Percentiles rank a stretch among this genome's conserved stretches.
Evolutionary conservation across 768 basidiomycete genomes (phyloP).

Genomic region (Plicaturopsis crispa): DNA sequence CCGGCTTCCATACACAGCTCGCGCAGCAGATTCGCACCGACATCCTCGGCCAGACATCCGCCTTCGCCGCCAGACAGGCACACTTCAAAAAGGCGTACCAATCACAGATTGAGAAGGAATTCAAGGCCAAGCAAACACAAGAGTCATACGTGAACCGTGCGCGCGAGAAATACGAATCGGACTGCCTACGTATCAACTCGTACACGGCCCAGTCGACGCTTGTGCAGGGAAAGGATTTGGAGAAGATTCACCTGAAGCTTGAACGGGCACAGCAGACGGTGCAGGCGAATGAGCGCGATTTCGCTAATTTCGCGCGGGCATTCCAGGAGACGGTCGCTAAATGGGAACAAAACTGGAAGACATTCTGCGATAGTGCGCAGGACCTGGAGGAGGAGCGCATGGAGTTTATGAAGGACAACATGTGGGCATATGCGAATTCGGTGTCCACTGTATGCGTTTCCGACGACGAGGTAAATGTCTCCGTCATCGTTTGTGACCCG

Average conservation of each 20-base stretch:
- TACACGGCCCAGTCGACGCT: slow-evolving; percentile 88
- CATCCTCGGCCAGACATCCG: slow-evolving; percentile 56
- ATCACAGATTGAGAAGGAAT: slow-evolving; percentile 77
- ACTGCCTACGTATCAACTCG: slow-evolving; percentile 89
- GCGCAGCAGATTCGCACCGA: slow-evolving; percentile 70
- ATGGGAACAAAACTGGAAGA: slow-evolving; percentile 94
- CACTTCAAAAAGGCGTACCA: slow-evolving; percentile 73
- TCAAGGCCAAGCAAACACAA: slow-evolving; percentile 82
- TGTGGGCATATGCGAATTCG: slow-evolving; percentile 95
- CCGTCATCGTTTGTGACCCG: slow-evolving; percentile 1
- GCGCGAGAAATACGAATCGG: slow-evolving; percentile 87
- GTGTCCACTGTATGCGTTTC: slow-evolving; percentile 93
- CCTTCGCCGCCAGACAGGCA: slow-evolving; percentile 58
- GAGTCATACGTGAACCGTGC: slow-evolving; percentile 84
- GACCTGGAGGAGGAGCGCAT: slow-evolving; percentile 94
- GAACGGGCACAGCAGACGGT: slow-evolving; percentile 88
- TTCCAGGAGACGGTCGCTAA: slow-evolving; percentile 71
- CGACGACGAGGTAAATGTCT: slow-evolving; percentile 78
- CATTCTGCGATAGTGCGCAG: slow-evolving; percentile 90
- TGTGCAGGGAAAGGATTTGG: slow-evolving; percentile 89
- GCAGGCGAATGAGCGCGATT: slow-evolving; percentile 86
- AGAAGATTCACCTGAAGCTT: slow-evolving; percentile 81
- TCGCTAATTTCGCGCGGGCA: slow-evolving; percentile 76
- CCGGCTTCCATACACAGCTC: slow-evolving; percentile 62
- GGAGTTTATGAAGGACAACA: slow-evolving; percentile 89